Percentiles rank a stretch among this genome's conserved stretches.
Conservation (phyloP, 176 grass and related monocot species). For the Triticum urartu region DNA sequence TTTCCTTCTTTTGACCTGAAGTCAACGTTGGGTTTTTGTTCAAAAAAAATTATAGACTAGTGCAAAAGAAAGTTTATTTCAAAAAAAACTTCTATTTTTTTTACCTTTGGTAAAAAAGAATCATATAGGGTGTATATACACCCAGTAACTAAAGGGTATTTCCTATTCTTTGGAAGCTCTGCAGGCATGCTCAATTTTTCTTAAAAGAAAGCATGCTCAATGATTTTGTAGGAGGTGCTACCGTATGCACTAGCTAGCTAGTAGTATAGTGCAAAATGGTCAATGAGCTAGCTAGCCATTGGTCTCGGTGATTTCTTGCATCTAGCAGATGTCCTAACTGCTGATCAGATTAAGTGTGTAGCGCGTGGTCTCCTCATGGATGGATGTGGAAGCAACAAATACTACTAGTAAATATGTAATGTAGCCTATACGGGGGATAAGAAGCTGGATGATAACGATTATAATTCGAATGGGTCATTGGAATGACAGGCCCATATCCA, state of each 20-base stretch:
- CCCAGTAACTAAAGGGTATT: too few relatives aligned
- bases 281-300: neutral
- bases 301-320: neutral
- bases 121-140: too few relatives aligned
- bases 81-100: too few relatives aligned
- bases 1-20: too few relatives aligned
- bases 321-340: conserved; percentile 14
- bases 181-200: neutral
- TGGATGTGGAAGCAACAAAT: conserved; percentile 31
- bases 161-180: conserved; percentile 10
- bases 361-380: conserved; percentile 26
- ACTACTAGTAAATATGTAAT: neutral
- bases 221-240: neutral
- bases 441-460: too few relatives aligned
- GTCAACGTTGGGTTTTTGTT: too few relatives aligned
- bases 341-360: conserved; percentile 13
- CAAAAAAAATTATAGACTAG: too few relatives aligned
- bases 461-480: neutral
- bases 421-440: neutral
- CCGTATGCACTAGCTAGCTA: neutral
- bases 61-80: too few relatives aligned
- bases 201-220: too few relatives aligned
- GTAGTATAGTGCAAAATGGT: neutral
- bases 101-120: too few relatives aligned
- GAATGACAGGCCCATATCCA: conserved; percentile 28